Evolutionary conservation across 257 asterid genomes (phyloP).

Genomic region (Nicotiana attenuata): DNA sequence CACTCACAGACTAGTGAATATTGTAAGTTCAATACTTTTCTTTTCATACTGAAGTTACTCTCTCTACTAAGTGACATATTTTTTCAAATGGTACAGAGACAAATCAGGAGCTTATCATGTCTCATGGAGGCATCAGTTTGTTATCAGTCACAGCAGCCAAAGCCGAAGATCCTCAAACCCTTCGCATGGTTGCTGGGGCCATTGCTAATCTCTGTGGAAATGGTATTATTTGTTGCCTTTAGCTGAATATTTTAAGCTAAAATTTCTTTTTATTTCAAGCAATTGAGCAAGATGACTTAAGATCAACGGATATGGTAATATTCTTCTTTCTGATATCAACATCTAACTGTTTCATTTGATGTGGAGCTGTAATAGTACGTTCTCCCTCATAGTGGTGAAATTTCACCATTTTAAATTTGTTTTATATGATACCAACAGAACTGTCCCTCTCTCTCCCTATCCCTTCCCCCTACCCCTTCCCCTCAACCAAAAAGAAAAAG

Average conservation of each 20-base stretch:
- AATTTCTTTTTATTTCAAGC: not conserved
- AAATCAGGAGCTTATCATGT: slow-evolving; percentile 79
- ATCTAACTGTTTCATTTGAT: not conserved
- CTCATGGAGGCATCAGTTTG: slow-evolving; percentile 69
- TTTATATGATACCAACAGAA: not conserved
- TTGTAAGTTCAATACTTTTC: slow-evolving; percentile 9
- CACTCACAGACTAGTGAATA: not conserved
- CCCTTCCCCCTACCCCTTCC: not conserved
- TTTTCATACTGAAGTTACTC: not conserved
- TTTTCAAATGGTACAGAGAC: slow-evolving; percentile 44
- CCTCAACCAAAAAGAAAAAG: not conserved
- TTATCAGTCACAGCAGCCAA: slow-evolving; percentile 59
- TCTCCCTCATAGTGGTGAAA: not conserved
- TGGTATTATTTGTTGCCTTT: slow-evolving; percentile 35
- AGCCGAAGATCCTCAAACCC: slow-evolving; percentile 86
- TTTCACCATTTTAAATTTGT: not conserved
- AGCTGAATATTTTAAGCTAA: not conserved
- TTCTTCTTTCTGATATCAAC: not conserved
- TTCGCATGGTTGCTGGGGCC: slow-evolving; percentile 93
- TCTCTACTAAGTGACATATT: not conserved
- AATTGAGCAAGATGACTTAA: not conserved
- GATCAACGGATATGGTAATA: not conserved
- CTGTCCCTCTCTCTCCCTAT: not conserved
- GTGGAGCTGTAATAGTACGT: not conserved
- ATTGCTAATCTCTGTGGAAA: slow-evolving; percentile 87